Conservation (phyloP, 495 filamentous ascomycete species). For the Thozetella sp. region DNA sequence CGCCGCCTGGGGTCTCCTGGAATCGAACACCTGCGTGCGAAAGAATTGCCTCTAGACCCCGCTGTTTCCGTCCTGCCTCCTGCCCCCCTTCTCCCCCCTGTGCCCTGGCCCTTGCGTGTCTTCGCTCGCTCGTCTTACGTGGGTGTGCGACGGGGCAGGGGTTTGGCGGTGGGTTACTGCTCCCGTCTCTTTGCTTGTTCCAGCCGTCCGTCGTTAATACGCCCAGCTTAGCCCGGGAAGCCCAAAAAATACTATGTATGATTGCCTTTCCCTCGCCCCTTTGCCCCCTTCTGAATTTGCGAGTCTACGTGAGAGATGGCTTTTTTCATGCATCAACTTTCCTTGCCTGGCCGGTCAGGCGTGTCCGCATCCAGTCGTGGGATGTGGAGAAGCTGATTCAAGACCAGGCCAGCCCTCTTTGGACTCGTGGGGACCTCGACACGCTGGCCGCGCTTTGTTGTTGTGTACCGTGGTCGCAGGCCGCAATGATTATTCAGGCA, state of each 20-base stretch:
- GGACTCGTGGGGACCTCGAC: background rate
- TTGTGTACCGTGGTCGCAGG: background rate
- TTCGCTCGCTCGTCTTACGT: background rate
- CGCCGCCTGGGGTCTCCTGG: slow-evolving; percentile 2
- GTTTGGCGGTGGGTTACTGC: background rate
- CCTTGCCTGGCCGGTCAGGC: background rate
- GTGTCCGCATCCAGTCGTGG: background rate
- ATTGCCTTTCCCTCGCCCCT: too few relatives aligned
- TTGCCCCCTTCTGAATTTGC: too few relatives aligned
- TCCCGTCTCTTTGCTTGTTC: background rate
- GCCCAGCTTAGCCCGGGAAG: background rate
- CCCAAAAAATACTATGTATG: too few relatives aligned
- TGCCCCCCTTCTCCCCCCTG: background rate
- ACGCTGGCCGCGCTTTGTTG: background rate
- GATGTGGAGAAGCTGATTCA: slow-evolving; percentile 2
- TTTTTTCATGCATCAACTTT: background rate
- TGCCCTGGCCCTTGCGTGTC: too few relatives aligned
- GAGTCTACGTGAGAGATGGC: background rate
- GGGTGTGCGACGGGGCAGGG: too few relatives aligned
- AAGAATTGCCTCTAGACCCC: background rate
- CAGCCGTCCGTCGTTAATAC: background rate
- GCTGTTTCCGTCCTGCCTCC: background rate
- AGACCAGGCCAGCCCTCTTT: background rate
- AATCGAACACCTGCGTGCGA: background rate
- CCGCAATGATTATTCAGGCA: background rate